Conservation (phyloP, 352 stramenopile genomes). For the Discostella stelligera region DNA sequence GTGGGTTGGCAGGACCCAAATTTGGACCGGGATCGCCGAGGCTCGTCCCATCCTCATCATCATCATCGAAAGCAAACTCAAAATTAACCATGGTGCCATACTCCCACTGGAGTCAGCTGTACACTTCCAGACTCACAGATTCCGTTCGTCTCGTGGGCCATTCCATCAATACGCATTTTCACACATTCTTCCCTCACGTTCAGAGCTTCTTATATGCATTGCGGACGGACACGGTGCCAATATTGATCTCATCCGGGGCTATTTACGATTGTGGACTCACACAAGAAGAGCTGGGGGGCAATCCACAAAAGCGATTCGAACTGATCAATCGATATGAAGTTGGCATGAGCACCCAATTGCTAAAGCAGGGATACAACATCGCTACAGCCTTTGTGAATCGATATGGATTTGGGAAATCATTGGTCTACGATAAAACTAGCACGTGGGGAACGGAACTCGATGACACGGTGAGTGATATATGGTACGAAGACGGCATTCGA, state of each 20-base stretch:
- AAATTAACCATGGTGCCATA: conserved; percentile 25
- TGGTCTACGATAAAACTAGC: conserved; percentile 25
- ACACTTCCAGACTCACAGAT: conserved; percentile 32
- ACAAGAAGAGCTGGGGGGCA: conserved; percentile 19
- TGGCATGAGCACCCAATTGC: conserved; percentile 32
- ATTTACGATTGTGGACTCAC: conserved; percentile 41
- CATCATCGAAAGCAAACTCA: neutral
- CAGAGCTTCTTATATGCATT: conserved; percentile 43
- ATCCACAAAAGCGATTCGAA: conserved; percentile 31
- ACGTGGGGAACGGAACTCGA: conserved; percentile 27
- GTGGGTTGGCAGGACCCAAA: conserved; percentile 35
- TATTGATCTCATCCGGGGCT: conserved; percentile 18
- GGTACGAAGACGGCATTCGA: conserved; percentile 34
- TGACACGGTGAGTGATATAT: conserved; percentile 43
- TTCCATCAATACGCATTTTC: conserved; percentile 45
- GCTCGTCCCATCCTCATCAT: conserved; percentile 14
- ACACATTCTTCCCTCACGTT: conserved; percentile 39
- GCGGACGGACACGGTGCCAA: conserved; percentile 20
- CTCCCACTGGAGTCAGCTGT: conserved; percentile 41
- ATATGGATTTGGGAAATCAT: conserved; percentile 24
- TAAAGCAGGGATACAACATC: conserved; percentile 37
- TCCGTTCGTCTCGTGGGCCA: conserved; percentile 27
- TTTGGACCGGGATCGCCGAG: conserved; percentile 32
- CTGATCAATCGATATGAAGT: conserved; percentile 41
- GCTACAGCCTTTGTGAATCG: conserved; percentile 38